Base-by-base conservation (phyloP, 441 rosid species). In the Corymbia citriodora region DNA sequence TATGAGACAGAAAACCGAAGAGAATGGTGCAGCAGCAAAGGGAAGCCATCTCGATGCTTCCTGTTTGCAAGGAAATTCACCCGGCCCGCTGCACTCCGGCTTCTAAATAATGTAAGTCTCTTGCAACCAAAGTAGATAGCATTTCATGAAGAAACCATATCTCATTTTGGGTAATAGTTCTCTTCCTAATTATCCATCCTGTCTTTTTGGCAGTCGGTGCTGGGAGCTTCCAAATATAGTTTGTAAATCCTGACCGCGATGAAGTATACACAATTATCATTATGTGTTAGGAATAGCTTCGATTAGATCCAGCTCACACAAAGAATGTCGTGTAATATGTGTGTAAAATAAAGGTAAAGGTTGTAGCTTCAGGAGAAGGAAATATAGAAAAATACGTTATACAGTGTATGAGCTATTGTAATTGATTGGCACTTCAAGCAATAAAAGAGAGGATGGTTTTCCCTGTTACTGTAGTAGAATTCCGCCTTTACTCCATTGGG, bases 1-100 rank as follows among this genome's bases (percentile, higher is more conserved):
- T 98, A 96, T 27, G 99, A 95, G 92, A 98, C 99, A 1, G 99
- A 97, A 91, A 92, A 97, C 93, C 89, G 99, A 88, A 92, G 97
- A 96, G 99, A 98, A 93, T 97, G 99, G 99, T 98, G 99, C 94
- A 96, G 93, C 89, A 95, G 96, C 96, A 94, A 97, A 92, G 98
- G 98, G 82, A 95, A 95, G 91, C 98, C 99, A 70, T 93, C 99
- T 8, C 92, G 92, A 3, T 98, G 99, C 93, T 98, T 98, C 92
- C 99, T 98, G 87, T 97, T 97, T 89, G 99, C 99, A 9, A 95
- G 99, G 93, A 98, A 98, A 93, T 98, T 98, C 93, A 98, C 98
- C 52, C 95, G 99, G 63, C 98, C 99, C 13, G 97, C 99, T 55
- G 99, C 99, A 59, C 93, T 98, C 89, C 96, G 96, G 88, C 99